Evolutionary conservation across 306 rosid species (phyloP).

Genomic region (Casuarina equisetifolia): DNA sequence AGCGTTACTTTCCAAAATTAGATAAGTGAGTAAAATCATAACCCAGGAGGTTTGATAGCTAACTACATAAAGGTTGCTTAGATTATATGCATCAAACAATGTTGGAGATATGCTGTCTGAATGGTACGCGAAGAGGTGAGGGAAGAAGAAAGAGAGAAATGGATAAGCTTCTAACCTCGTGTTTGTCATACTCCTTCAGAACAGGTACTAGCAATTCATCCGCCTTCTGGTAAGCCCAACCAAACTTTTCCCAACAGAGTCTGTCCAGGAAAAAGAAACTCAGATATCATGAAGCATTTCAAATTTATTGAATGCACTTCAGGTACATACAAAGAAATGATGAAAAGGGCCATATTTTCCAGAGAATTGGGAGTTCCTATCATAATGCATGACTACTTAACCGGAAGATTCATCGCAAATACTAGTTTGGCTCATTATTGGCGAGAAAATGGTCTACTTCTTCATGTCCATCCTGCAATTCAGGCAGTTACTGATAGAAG

Average conservation of each 20-base stretch:
- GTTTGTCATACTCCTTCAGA: conserved; percentile 77
- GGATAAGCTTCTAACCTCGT: conserved; percentile 54
- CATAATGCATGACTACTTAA: no score
- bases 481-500: no score
- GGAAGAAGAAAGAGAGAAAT: conserved; percentile 1
- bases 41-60: conserved; percentile 9
- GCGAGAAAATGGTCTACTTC: no score
- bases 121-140: conserved; percentile 3
- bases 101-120: background rate
- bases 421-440: no score
- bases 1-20: conserved; percentile 28
- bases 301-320: background rate
- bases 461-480: no score
- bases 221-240: conserved; percentile 81
- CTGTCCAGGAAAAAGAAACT: conserved; percentile 42
- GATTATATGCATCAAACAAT: conserved; percentile 19
- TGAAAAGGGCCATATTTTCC: no score
- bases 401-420: no score
- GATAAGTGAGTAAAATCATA: background rate
- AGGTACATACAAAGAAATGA: no score
- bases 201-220: conserved; percentile 90
- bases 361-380: no score
- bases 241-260: conserved; percentile 95
- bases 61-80: conserved; percentile 14
- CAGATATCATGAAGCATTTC: conserved; percentile 6